Conservation (phyloP, 2,329 filamentous ascomycete species). For the Sporothrix brunneoviolacea region DNA sequence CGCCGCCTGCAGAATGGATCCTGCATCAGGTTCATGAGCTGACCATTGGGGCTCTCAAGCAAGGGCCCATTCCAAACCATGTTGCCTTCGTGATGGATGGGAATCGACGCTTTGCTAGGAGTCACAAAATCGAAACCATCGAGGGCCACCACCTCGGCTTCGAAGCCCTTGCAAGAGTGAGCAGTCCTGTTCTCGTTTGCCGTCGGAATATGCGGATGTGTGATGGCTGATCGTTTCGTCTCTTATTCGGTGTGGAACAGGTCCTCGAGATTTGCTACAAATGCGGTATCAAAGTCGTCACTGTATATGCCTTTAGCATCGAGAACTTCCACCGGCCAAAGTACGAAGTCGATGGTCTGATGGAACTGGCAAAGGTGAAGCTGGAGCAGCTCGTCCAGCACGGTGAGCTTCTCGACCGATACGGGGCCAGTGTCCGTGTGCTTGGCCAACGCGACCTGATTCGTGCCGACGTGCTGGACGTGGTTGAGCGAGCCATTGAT, state of each 20-base stretch:
- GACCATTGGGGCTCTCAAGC: slow-evolving; percentile 78
- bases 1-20: slow-evolving; percentile 88
- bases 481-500: slow-evolving; percentile 77
- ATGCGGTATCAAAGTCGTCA: slow-evolving; percentile 91
- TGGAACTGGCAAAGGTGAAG: slow-evolving; percentile 97
- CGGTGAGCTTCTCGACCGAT: slow-evolving; percentile 85
- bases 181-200: slow-evolving; percentile 1
- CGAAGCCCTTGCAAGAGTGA: slow-evolving; percentile 82
- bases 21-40: slow-evolving; percentile 72
- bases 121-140: slow-evolving; percentile 88
- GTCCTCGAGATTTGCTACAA: slow-evolving; percentile 98
- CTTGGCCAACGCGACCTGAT: slow-evolving; percentile 80
- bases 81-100: slow-evolving; percentile 99
- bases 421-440: slow-evolving; percentile 80
- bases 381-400: slow-evolving; percentile 86
- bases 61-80: slow-evolving; percentile 89
- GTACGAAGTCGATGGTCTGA: slow-evolving; percentile 92
- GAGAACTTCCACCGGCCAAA: slow-evolving; percentile 98
- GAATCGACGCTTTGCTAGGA: slow-evolving; percentile 85
- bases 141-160: slow-evolving; percentile 96
- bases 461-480: slow-evolving; percentile 78
- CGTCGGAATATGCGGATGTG: background rate
- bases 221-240: slow-evolving; percentile 16
- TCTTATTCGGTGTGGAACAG: slow-evolving; percentile 34
- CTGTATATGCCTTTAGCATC: slow-evolving; percentile 97